Evolutionary conservation across 164 flowering plant genomes (phyloP).

Genomic region (Berberis thunbergii): DNA sequence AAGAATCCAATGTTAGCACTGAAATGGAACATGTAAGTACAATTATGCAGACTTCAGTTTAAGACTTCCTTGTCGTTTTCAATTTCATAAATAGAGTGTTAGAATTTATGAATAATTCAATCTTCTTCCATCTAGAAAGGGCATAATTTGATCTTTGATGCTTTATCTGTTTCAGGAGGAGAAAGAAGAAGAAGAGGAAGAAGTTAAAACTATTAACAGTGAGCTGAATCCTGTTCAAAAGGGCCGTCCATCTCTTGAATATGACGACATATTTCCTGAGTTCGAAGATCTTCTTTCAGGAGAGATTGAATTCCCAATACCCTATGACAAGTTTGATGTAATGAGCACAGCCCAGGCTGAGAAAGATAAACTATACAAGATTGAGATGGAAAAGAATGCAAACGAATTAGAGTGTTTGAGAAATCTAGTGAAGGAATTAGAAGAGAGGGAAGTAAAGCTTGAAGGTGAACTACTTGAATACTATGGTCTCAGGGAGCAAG

Average conservation of each 20-base stretch:
- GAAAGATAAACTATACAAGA: constrained; percentile 50
- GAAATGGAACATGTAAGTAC: constrained; percentile 45
- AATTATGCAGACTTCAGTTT: background rate
- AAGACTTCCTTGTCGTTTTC: background rate
- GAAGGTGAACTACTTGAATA: constrained; percentile 95
- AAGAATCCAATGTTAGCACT: constrained; percentile 17
- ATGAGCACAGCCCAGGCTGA: constrained; percentile 23
- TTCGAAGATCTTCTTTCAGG: constrained; percentile 73
- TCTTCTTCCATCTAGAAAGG: constrained; percentile 21
- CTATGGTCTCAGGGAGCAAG: constrained; percentile 90
- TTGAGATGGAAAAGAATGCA: constrained; percentile 67
- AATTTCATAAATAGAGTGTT: background rate
- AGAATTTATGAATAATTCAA: constrained; percentile 1
- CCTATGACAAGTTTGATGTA: constrained; percentile 32
- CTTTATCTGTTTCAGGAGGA: constrained; percentile 24
- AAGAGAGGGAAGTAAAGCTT: constrained; percentile 86
- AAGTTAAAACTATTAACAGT: constrained; percentile 78
- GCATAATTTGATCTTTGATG: constrained; percentile 32
- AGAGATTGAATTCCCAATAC: constrained; percentile 65
- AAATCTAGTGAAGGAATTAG: constrained; percentile 73
- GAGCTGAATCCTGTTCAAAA: constrained; percentile 37
- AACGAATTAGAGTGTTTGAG: constrained; percentile 64
- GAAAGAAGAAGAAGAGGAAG: constrained; percentile 65
- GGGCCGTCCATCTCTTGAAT: constrained; percentile 29
- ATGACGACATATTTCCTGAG: constrained; percentile 65